phyloP scores from a whole-genome alignment of 2,329 filamentous ascomycete species.

The Colletotrichum tropicicola region DNA sequence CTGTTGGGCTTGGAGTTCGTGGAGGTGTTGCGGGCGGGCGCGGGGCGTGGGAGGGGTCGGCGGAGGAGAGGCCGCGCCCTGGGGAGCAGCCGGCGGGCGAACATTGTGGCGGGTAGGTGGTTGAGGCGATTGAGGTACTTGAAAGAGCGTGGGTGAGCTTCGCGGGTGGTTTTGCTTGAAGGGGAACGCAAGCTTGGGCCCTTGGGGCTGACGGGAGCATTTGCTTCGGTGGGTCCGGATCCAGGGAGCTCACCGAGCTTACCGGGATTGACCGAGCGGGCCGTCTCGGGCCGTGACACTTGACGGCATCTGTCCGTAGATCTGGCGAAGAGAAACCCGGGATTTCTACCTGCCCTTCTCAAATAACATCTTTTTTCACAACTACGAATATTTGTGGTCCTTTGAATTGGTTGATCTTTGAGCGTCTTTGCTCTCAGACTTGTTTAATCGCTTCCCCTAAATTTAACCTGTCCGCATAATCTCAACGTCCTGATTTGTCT shows the following conservation, averaged over 20 bases:
- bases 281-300: background rate
- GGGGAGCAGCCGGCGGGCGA: background rate
- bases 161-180: background rate
- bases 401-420: no score
- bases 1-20: slow-evolving; percentile 34
- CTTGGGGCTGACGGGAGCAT: background rate
- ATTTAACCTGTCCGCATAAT: no score
- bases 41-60: background rate
- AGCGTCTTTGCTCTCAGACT: no score
- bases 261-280: background rate
- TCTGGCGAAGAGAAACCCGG: no score
- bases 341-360: no score
- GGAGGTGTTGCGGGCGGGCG: background rate
- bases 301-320: no score
- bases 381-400: no score
- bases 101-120: background rate
- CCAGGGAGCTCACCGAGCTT: background rate
- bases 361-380: no score
- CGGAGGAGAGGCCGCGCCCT: background rate
- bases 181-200: background rate
- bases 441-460: no score
- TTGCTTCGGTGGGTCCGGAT: background rate
- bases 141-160: background rate
- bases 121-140: background rate
- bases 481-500: slow-evolving; percentile 49